Conservation (phyloP, 1,284 basidiomycete genomes). For the Trichosporon inkin region DNA sequence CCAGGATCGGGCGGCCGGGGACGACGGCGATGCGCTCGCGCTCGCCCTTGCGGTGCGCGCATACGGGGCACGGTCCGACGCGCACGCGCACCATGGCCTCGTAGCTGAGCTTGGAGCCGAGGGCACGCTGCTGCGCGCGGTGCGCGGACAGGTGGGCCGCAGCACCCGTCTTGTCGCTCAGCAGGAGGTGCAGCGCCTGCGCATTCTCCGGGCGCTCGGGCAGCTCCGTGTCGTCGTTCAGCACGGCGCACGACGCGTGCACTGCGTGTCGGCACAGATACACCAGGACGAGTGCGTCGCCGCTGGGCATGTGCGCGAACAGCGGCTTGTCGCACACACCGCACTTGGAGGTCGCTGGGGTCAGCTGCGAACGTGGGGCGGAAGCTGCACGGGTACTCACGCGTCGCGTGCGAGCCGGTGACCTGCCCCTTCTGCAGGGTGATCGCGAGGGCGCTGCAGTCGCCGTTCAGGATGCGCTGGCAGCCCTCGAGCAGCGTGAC, state of each 20-base stretch:
- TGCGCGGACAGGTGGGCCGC: not conserved
- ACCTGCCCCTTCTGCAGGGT: conserved; percentile 70
- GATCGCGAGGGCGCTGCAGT: conserved; percentile 68
- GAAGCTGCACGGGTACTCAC: conserved; percentile 53
- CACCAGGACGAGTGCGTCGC: conserved; percentile 51
- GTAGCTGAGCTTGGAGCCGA: conserved; percentile 50
- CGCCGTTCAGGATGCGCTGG: conserved; percentile 75
- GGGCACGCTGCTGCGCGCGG: conserved; percentile 40
- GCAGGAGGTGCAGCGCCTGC: conserved; percentile 55
- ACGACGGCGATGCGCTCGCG: not conserved
- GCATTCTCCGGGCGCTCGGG: conserved; percentile 41
- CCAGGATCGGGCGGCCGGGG: not conserved
- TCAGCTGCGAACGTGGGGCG: not conserved
- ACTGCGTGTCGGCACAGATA: conserved; percentile 84
- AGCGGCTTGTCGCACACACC: conserved; percentile 62
- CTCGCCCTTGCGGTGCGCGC: conserved; percentile 41
- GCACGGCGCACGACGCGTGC: conserved; percentile 62
- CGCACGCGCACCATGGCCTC: conserved; percentile 66
- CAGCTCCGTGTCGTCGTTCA: conserved; percentile 37
- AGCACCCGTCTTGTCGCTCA: conserved; percentile 57
- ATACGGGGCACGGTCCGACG: conserved; percentile 71
- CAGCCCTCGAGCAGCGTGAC: conserved; percentile 86
- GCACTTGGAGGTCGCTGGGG: conserved; percentile 61
- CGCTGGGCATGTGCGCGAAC: conserved; percentile 53
- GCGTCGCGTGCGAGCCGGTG: conserved; percentile 66